A percentile compares a stretch with the other conserved stretches of the same genome.
These are phyloP conservation scores for Epichloe uncinata DNA, from an alignment of 2,329 filamentous ascomycete species.

Conservation along the genomic window DNA sequence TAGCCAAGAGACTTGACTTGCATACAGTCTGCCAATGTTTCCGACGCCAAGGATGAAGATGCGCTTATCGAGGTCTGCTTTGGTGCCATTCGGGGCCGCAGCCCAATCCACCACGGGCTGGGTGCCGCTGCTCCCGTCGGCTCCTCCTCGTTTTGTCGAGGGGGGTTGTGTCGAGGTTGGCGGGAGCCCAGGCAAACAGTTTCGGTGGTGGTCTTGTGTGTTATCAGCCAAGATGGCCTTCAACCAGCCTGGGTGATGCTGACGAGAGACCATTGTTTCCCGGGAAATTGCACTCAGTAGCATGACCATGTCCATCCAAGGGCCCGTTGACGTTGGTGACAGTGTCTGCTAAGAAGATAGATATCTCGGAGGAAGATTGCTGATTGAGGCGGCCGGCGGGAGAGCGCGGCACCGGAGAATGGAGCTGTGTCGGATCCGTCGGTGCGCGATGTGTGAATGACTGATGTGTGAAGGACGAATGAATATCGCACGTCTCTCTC, in stretches of 20 bases:
- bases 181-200: slow-evolving; percentile 24
- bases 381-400: no score
- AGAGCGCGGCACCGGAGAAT: no score
- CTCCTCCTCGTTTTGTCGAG: neutral
- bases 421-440: no score
- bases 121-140: neutral
- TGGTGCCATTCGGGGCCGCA: neutral
- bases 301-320: no score
- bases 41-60: slow-evolving; percentile 72
- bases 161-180: slow-evolving; percentile 13
- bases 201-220: slow-evolving; percentile 14
- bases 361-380: no score
- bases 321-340: no score
- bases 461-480: no score
- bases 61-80: slow-evolving; percentile 22
- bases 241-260: slow-evolving; percentile 18
- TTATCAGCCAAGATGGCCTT: slow-evolving; percentile 14
- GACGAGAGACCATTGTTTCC: neutral
- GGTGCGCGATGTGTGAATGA: no score
- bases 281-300: no score
- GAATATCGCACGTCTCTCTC: no score
- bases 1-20: slow-evolving; percentile 55
- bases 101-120: neutral
- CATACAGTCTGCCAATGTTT: slow-evolving; percentile 69
- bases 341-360: no score